A percentile compares a stretch with the other conserved stretches of the same genome.
Evolutionary conservation across 257 asterid species (phyloP).

Genomic region (Petrea volubilis): DNA sequence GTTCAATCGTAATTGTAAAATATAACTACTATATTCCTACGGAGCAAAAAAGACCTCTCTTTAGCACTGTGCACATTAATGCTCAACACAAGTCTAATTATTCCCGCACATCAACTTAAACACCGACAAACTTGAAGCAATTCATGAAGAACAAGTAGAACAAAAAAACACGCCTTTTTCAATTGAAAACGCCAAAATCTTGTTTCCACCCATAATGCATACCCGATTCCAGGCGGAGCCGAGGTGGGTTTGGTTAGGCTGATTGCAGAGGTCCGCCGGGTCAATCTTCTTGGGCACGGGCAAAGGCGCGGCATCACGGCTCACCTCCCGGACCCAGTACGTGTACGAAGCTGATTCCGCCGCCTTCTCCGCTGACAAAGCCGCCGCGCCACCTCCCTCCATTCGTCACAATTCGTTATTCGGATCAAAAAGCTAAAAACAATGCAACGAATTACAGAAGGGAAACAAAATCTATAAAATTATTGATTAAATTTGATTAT

Average conservation of each 20-base stretch:
- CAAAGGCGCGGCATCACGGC: constrained; percentile 62
- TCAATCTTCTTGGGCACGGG: constrained; percentile 61
- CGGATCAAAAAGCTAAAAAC: constrained; percentile 6
- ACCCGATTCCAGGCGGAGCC: constrained; percentile 77
- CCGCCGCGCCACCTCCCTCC: constrained; percentile 55
- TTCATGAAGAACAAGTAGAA: not conserved
- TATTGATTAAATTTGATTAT: not conserved
- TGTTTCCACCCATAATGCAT: constrained; percentile 7
- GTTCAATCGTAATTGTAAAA: too few relatives aligned
- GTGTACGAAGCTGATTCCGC: constrained; percentile 50
- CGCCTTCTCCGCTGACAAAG: constrained; percentile 35
- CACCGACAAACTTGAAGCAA: not conserved
- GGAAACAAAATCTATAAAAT: not conserved
- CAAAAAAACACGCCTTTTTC: not conserved
- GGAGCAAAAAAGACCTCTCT: too few relatives aligned
- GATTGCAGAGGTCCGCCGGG: constrained; percentile 37
- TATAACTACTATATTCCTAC: too few relatives aligned
- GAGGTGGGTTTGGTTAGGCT: constrained; percentile 46
- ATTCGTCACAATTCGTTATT: constrained; percentile 16
- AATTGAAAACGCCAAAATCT: not conserved
- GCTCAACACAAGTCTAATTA: too few relatives aligned
- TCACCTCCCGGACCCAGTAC: constrained; percentile 56
- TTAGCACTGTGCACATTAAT: too few relatives aligned
- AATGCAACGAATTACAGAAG: constrained; percentile 5
- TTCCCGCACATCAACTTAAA: not conserved